phyloP scores from a whole-genome alignment of 371 early-diverging fungal genomes.

The Actinomortierella ambigua region DNA sequence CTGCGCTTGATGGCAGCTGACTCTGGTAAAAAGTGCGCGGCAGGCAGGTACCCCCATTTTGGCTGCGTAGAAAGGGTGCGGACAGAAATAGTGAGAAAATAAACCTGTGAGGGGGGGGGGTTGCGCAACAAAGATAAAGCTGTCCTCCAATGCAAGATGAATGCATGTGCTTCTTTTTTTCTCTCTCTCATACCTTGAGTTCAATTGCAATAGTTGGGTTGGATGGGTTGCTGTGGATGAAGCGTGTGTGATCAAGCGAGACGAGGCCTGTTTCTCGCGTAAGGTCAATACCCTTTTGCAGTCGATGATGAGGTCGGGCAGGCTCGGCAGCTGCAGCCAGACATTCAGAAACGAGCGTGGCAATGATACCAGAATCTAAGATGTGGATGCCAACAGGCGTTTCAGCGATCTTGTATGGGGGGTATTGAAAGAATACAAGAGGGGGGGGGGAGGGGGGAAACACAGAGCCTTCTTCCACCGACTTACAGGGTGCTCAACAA shows the following conservation, averaged over 20 bases:
- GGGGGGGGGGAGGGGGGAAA: too few relatives aligned
- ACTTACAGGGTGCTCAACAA: constrained; percentile 31
- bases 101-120: neutral
- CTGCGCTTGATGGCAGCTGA: constrained; percentile 23
- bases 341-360: constrained; percentile 16
- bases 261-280: constrained; percentile 25
- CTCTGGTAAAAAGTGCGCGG: constrained; percentile 22
- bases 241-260: constrained; percentile 32
- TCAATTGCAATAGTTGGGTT: constrained; percentile 21
- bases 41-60: constrained; percentile 39
- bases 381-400: too few relatives aligned
- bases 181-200: constrained; percentile 47
- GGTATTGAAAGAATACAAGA: neutral
- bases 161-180: too few relatives aligned
- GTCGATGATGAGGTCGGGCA: constrained; percentile 20
- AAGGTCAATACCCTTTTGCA: constrained; percentile 31
- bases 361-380: constrained; percentile 19
- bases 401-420: neutral
- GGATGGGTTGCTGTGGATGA: constrained; percentile 9
- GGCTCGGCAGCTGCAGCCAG: constrained; percentile 20
- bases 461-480: too few relatives aligned
- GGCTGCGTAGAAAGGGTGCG: constrained; percentile 12
- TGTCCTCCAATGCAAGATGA: neutral
- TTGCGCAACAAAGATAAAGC: neutral
- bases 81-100: neutral